Evolutionary conservation across 495 filamentous ascomycete species (phyloP).

Genomic region (Darksidea phi): DNA sequence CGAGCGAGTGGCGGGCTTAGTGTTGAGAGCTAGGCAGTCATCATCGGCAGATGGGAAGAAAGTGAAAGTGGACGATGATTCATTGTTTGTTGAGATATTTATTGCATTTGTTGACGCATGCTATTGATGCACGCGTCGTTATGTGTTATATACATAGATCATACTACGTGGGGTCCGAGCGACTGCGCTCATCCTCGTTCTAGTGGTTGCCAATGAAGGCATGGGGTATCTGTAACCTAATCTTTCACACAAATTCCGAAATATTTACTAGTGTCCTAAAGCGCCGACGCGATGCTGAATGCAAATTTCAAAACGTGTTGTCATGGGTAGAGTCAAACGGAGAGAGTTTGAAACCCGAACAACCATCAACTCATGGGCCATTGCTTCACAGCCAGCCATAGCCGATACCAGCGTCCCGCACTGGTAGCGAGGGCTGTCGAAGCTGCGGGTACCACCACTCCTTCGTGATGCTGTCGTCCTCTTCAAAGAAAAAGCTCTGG

Average conservation of each 20-base stretch:
- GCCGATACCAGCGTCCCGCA: conserved; percentile 38
- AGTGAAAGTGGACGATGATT: too few species aligned
- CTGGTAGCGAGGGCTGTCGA: conserved; percentile 33
- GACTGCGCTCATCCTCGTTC: neutral
- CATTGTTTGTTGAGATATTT: too few species aligned
- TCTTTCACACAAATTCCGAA: neutral
- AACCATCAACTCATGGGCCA: neutral
- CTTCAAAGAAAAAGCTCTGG: conserved; percentile 42
- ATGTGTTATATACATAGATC: neutral
- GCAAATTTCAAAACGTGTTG: conserved; percentile 4
- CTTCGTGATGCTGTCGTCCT: conserved; percentile 36
- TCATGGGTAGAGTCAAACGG: conserved; percentile 1
- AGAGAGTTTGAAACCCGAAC: neutral
- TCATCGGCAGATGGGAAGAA: too few species aligned
- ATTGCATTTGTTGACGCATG: too few species aligned
- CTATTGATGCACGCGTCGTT: too few species aligned
- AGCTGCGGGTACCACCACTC: conserved; percentile 38
- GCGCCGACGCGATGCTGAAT: conserved; percentile 35
- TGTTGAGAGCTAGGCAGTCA: too few species aligned
- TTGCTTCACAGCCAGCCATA: conserved; percentile 37
- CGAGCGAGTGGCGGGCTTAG: too few species aligned
- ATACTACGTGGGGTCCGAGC: neutral
- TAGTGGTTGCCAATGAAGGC: conserved; percentile 20
- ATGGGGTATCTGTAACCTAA: conserved; percentile 26
- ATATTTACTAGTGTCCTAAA: conserved; percentile 3